Base-by-base conservation (phyloP, 139 green algal genomes). In the Coelastrella sp. region DNA sequence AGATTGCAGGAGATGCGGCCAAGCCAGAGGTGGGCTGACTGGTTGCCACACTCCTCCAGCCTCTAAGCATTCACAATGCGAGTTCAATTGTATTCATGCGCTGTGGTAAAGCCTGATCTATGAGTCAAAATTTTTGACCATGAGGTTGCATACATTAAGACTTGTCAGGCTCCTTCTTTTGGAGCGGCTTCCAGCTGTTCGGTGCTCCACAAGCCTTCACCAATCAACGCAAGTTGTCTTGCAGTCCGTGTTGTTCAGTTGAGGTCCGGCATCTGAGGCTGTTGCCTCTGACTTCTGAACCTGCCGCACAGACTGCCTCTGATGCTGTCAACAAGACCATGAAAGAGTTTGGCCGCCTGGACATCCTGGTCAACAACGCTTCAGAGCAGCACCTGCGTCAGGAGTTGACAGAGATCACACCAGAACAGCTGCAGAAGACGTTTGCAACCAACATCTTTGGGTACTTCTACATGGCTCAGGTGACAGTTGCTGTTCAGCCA, bases 361-460 rank as follows among this genome's bases (percentile, higher is more conserved):
- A 95, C 88, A 89, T 95, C 79, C 78, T 95, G 82, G 90, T 95
- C 65, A 94, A 93, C 91, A 95, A 95, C 79, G 91, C 87, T 8
- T 63, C 79, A 9, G 60, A 84, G 88, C 88, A 91, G 88, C 88
- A 88, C 57, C 9, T 86, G 65, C 20, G 35, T 12, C 20, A 68
- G 10, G 9, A 61, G 35, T 4, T 87, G 4, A 61, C 56, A 0
- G 57, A 91, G 6, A 88, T 95, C 56, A 86, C 27, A 0, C 83
- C 91, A 15, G 91, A 92, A 27, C 78, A 93, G 68, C 84, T 95
- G 81, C 49, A 88, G 57, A 15, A 59, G 15, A 94, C 90, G 15
- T 96, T 94, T 66, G 84, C 90, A 58, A 96, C 92, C 89, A 97
- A 97, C 90, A 91, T 98, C 60, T 95, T 96, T 72, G 87, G 92